These are phyloP conservation scores for Diospyros kaki DNA, from an alignment of 148 eudicot species.

Conservation along the genomic window DNA sequence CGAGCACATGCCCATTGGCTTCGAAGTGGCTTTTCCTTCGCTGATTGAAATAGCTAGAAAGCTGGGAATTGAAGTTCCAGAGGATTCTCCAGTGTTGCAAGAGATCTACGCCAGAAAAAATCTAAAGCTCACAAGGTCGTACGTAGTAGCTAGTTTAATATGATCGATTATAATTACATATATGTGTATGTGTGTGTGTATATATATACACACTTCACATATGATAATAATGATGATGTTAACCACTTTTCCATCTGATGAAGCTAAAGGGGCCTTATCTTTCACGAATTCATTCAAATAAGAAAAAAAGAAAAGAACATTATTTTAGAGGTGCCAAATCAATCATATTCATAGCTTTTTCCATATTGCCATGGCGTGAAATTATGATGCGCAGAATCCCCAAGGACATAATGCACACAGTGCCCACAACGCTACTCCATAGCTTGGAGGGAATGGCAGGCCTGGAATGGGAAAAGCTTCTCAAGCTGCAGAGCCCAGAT, in stretches of 20 bases:
- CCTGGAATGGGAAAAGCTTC: constrained; percentile 73
- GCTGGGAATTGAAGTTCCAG: constrained; percentile 47
- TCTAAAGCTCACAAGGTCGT: constrained; percentile 62
- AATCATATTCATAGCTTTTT: no score
- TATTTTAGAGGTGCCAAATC: not conserved
- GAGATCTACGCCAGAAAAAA: constrained; percentile 55
- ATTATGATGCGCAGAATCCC: constrained; percentile 56
- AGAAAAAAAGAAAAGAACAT: not conserved
- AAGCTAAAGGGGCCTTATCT: constrained; percentile 6
- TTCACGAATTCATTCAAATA: not conserved
- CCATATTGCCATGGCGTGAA: not conserved
- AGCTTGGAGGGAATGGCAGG: constrained; percentile 82
- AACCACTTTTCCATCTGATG: not conserved
- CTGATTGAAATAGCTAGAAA: constrained; percentile 61
- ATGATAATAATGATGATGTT: constrained; percentile 7
- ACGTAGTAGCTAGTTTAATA: no score
- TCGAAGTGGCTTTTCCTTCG: constrained; percentile 87
- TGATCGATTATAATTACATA: no score
- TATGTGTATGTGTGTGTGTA: no score
- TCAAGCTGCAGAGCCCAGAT: constrained; percentile 59
- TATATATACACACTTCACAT: not conserved
- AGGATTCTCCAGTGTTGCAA: constrained; percentile 45
- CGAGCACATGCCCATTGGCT: constrained; percentile 92
- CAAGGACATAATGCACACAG: constrained; percentile 58
- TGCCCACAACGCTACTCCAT: constrained; percentile 81